Base-by-base conservation (phyloP, 495 filamentous ascomycete species). In the Xylaria intraflava region DNA sequence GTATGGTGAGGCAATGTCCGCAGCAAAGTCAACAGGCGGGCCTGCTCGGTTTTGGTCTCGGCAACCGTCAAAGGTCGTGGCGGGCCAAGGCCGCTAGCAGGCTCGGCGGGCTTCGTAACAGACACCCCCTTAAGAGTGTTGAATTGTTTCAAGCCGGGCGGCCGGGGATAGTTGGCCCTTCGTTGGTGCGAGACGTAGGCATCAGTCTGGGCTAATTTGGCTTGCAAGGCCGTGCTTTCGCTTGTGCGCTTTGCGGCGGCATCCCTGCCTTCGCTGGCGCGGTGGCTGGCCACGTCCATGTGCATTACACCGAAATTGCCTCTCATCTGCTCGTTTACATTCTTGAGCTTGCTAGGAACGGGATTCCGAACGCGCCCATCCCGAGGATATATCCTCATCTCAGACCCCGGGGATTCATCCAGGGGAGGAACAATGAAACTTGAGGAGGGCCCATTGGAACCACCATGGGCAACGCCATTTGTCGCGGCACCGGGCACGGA, bases 271-370 rank as follows among this genome's bases (percentile, higher is more conserved):
- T 69, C 31, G 60, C 67, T 61, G 71, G 74, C 48, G 51, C 62
- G 65, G 49, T 69, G 68, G 47, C 71, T 75, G 3, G 65, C 66
- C 22, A 78, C 69, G 20, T 76, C 77, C 69, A 82, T 79, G 44
- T 78, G 78, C 76, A 80, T 79, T 23, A 82, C 78, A 10, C 72
- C 70, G 58, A 82, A 82, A 55, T 80, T 80, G 6, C 78, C 78
- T 50, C 79, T 76, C 59, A 77, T 79, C 17, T 71, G 69, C 51
- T 80, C 77, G n/a, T 74, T 80, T 46, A 77, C 78, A 36, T 78
- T 77, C 56, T 80, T 80, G 35, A 80, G 61, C 52, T 80, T 79
- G 60, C 78, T 79, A 1, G 78, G 78, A 1, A 81, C 75, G 6
- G 77, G 77, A 51, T 81, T 79, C 36, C 76, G 66, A n/a, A 81